Evolutionary conservation across 148 eudicot species (phyloP).

Genomic region (Rhododendron vialii): DNA sequence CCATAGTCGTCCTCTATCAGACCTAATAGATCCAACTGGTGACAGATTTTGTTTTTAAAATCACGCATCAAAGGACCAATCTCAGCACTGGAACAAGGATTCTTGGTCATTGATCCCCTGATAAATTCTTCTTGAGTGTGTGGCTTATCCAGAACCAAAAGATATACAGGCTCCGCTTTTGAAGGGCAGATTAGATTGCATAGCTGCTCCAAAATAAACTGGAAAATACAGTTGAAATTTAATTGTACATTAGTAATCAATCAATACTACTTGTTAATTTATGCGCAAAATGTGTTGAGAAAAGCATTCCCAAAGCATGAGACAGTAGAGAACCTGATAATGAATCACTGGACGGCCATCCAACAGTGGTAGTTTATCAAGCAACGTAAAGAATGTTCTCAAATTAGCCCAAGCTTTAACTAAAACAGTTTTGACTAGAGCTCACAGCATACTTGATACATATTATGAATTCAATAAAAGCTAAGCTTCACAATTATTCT

Average conservation of each 20-base stretch:
- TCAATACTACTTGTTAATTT: slow-evolving; percentile 21
- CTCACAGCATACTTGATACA: not conserved
- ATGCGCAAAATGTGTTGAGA: not conserved
- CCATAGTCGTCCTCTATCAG: slow-evolving; percentile 94
- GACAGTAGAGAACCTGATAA: not conserved
- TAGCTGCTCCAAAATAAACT: slow-evolving; percentile 98
- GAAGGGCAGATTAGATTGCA: slow-evolving; percentile 95
- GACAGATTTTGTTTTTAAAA: slow-evolving; percentile 95
- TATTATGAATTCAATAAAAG: not conserved
- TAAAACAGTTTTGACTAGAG: not conserved
- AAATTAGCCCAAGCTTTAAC: not conserved
- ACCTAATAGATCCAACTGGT: slow-evolving; percentile 89
- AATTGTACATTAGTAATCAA: slow-evolving; percentile 13
- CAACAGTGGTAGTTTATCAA: not conserved
- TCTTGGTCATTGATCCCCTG: slow-evolving; percentile 97
- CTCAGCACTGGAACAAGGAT: slow-evolving; percentile 96
- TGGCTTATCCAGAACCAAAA: slow-evolving; percentile 83
- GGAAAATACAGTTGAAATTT: slow-evolving; percentile 24
- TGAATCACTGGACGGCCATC: not conserved
- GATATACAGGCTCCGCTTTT: slow-evolving; percentile 88
- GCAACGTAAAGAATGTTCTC: not conserved
- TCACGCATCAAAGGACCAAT: slow-evolving; percentile 99
- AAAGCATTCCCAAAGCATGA: slow-evolving; percentile 23
- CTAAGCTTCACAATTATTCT: not conserved
- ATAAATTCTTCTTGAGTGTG: slow-evolving; percentile 99